Evolutionary conservation across 2,329 filamentous ascomycete species (phyloP).

Genomic region (Colletotrichum aenigma): DNA sequence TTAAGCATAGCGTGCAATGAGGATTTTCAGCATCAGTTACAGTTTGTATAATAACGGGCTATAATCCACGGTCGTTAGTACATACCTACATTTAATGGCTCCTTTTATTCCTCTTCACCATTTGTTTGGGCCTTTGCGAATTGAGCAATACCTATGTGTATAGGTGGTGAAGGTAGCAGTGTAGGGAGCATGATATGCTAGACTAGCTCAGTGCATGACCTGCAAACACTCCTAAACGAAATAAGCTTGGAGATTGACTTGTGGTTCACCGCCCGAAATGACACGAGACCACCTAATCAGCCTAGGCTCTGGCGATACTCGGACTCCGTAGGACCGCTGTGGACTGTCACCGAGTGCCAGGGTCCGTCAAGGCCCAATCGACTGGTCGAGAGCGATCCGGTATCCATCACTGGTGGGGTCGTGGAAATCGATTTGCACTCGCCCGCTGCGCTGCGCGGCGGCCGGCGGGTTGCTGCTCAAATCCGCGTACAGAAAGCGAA

Average conservation of each 20-base stretch:
- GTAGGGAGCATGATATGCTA: neutral
- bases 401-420: neutral
- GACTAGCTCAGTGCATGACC: neutral
- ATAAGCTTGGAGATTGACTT: neutral
- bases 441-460: neutral
- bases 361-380: neutral
- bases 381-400: neutral
- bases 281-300: neutral
- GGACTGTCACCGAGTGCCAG: slow-evolving; percentile 2
- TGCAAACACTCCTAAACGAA: neutral
- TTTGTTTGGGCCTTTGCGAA: neutral
- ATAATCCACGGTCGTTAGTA: slow-evolving; percentile 24
- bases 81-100: slow-evolving; percentile 21
- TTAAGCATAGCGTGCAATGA: slow-evolving; percentile 32
- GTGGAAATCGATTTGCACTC: neutral
- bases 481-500: neutral
- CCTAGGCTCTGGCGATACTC: neutral
- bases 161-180: neutral
- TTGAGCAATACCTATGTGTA: neutral
- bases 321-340: neutral
- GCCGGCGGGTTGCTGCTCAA: neutral
- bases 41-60: slow-evolving; percentile 25
- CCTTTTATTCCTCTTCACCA: neutral
- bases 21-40: slow-evolving; percentile 27
- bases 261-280: neutral